Conservation (phyloP, 148 eudicot species). For the Diospyros kaki region DNA sequence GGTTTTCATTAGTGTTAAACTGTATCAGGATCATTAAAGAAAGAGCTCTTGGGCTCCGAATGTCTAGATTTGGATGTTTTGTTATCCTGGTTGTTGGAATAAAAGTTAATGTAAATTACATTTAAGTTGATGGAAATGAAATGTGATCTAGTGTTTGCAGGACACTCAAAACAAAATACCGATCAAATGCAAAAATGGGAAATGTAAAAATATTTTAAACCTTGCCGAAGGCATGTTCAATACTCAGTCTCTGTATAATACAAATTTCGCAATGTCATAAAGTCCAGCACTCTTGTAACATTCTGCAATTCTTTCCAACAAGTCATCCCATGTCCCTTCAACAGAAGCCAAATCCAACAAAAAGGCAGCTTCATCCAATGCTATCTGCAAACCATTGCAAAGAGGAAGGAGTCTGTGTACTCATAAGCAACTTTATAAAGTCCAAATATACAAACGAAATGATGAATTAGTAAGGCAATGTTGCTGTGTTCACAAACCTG, state of each 20-base stretch:
- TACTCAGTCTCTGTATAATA: slow-evolving; percentile 53
- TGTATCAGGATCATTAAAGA: too few species aligned
- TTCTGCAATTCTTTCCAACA: slow-evolving; percentile 53
- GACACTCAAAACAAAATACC: too few species aligned
- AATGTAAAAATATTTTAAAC: neutral
- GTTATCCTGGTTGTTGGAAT: too few species aligned
- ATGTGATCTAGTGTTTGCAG: too few species aligned
- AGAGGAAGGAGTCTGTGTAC: neutral
- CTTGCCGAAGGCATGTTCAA: neutral
- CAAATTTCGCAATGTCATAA: slow-evolving; percentile 63
- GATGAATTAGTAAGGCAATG: neutral
- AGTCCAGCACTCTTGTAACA: slow-evolving; percentile 83
- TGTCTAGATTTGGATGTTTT: too few species aligned
- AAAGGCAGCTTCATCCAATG: slow-evolving; percentile 93
- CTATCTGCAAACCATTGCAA: slow-evolving; percentile 42
- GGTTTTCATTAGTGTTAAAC: too few species aligned
- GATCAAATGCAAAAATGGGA: neutral
- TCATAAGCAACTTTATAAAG: neutral
- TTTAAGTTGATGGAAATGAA: too few species aligned
- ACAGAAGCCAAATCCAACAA: slow-evolving; percentile 87
- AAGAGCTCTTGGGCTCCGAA: too few species aligned
- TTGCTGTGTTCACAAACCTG: slow-evolving; percentile 46
- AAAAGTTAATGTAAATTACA: too few species aligned
- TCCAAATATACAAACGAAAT: neutral
- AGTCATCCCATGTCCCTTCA: slow-evolving; percentile 86